These are phyloP conservation scores for Botryosphaeria agaves DNA, from an alignment of 2,329 filamentous ascomycete genomes.

Conservation along the genomic window DNA sequence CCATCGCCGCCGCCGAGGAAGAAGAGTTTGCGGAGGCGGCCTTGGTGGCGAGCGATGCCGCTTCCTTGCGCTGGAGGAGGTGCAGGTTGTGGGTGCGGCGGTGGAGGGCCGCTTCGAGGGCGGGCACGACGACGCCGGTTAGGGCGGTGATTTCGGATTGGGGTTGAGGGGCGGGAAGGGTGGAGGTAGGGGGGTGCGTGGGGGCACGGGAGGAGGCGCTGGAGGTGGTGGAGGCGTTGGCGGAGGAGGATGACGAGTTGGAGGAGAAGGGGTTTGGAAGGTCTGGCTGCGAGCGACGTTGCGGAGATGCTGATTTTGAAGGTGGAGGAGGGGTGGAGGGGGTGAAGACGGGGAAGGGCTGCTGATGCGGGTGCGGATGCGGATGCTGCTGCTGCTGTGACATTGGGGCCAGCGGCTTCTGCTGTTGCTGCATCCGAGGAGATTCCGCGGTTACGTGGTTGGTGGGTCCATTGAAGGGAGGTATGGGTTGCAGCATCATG, in stretches of 20 bases:
- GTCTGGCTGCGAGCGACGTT: neutral
- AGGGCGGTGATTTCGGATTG: constrained; percentile 58
- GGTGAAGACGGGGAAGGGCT: neutral
- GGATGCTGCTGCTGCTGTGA: constrained; percentile 9
- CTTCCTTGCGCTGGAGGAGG: constrained; percentile 1
- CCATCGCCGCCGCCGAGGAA: neutral
- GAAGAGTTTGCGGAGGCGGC: neutral
- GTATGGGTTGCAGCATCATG: neutral
- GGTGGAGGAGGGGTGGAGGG: too few species aligned
- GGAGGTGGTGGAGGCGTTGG: constrained; percentile 1
- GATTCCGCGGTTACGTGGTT: neutral
- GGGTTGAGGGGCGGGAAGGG: too few species aligned
- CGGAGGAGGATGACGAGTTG: constrained; percentile 6
- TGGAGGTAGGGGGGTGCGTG: constrained; percentile 1
- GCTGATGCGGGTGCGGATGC: neutral
- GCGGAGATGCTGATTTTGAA: neutral
- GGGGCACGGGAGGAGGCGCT: neutral
- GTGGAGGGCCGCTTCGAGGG: constrained; percentile 77
- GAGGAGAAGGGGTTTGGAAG: neutral
- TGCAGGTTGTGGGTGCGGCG: constrained; percentile 44
- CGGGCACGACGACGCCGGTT: constrained; percentile 81
- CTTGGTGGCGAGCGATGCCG: neutral
- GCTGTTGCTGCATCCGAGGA: constrained; percentile 1
- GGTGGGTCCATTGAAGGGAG: neutral
- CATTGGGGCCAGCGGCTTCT: constrained; percentile 8